Evolutionary conservation across 176 grass and related monocot species (phyloP).

Genomic region (Aegilops tauschii): DNA sequence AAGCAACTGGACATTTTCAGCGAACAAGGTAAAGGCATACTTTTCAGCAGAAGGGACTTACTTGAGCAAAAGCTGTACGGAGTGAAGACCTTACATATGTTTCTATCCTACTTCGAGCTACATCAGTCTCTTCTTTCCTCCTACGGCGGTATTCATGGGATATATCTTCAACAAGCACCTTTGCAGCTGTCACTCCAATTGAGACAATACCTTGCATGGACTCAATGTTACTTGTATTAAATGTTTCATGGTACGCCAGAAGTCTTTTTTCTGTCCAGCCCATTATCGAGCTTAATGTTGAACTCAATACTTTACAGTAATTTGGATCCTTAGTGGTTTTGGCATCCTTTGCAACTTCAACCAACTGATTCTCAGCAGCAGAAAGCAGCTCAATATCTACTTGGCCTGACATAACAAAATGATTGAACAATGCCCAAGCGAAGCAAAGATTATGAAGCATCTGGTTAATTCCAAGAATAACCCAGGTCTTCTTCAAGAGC

Average conservation of each 20-base stretch:
- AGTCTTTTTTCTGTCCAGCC: conserved; percentile 97
- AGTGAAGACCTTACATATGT: conserved; percentile 90
- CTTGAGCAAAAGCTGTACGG: conserved; percentile 96
- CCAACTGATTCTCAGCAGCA: conserved; percentile 79
- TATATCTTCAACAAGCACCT: conserved; percentile 97
- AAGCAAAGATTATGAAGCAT: conserved; percentile 97
- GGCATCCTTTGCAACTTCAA: conserved; percentile 87
- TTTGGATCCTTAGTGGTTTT: conserved; percentile 89
- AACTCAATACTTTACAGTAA: conserved; percentile 93
- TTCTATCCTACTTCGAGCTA: conserved; percentile 86
- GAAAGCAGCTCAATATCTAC: conserved; percentile 83
- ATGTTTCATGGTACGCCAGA: conserved; percentile 95
- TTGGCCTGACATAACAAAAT: conserved; percentile 76
- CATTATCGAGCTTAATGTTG: conserved; percentile 92
- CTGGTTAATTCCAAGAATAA: conserved; percentile 84
- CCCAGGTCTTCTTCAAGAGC: conserved; percentile 95
- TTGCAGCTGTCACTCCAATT: conserved; percentile 86
- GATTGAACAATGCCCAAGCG: conserved; percentile 91
- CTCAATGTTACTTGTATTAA: conserved; percentile 85
- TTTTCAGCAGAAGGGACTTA: conserved; percentile 37
- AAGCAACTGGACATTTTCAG: neutral
- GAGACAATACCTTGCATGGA: conserved; percentile 93
- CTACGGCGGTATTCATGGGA: conserved; percentile 91
- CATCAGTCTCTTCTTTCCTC: conserved; percentile 87
- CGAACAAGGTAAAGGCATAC: conserved; percentile 10